Percentiles rank a stretch among this genome's conserved stretches.
These are phyloP conservation scores for Fusarium sarcochroum DNA, from an alignment of 2,329 filamentous ascomycete species.

Conservation along the genomic window DNA sequence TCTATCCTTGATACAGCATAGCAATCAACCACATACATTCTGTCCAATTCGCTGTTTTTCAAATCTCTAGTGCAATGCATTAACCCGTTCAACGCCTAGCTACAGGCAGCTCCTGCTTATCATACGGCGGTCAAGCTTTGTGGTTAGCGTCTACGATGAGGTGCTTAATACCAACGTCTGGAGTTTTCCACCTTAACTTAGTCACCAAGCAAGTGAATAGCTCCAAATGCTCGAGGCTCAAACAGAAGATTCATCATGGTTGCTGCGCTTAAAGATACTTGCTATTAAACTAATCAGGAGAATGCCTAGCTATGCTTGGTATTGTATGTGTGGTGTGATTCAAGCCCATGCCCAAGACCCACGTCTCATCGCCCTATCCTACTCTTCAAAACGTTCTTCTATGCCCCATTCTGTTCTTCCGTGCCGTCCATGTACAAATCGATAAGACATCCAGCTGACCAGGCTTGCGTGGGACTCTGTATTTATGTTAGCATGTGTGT, in stretches of 20 bases:
- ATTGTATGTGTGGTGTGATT: constrained; percentile 21
- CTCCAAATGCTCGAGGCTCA: neutral
- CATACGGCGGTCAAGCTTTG: neutral
- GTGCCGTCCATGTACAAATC: constrained; percentile 95
- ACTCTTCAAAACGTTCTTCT: constrained; percentile 16
- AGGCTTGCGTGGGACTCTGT: constrained; percentile 93
- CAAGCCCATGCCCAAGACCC: constrained; percentile 26
- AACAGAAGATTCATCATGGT: neutral
- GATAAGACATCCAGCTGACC: constrained; percentile 94
- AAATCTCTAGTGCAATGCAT: neutral
- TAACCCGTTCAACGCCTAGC: neutral
- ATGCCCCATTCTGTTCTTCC: constrained; percentile 60
- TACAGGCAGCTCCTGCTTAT: neutral
- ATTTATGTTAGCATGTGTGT: constrained; percentile 23
- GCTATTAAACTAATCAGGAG: constrained; percentile 39
- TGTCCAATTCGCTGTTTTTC: neutral
- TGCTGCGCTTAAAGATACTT: constrained; percentile 28
- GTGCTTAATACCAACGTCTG: too few relatives aligned
- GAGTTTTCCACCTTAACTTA: neutral
- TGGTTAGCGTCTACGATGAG: neutral
- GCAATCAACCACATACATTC: constrained; percentile 29
- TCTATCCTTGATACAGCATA: constrained; percentile 42
- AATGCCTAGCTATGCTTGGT: constrained; percentile 30
- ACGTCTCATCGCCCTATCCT: constrained; percentile 14
- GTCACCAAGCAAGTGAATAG: neutral